Conservation (phyloP, 805 yeast species). For the Metschnikowia colocasiae region DNA sequence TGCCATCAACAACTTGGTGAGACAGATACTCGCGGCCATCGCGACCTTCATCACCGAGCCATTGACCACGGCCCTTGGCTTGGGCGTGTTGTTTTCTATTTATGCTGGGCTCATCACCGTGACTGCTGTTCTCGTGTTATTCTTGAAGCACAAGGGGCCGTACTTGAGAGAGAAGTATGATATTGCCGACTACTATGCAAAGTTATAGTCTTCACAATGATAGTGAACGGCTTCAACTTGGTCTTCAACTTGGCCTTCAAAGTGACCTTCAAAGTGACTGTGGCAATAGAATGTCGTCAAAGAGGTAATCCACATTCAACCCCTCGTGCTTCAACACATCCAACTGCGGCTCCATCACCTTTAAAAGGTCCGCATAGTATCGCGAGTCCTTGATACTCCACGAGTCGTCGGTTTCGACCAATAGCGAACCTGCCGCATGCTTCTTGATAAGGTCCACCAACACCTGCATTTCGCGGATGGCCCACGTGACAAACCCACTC, state of each 20-base stretch:
- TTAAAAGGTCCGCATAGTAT: conserved; percentile 52
- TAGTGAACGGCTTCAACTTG: too few species aligned
- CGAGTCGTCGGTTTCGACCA: conserved; percentile 10
- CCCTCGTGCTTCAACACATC: conserved; percentile 61
- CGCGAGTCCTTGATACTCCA: conserved; percentile 38
- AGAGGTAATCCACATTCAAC: conserved; percentile 67
- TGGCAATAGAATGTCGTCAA: conserved; percentile 47
- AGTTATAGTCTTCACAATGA: too few species aligned
- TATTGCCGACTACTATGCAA: conserved; percentile 53
- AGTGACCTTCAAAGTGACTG: too few species aligned
- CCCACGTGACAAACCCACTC: conserved; percentile 67
- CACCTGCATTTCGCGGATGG: conserved; percentile 56
- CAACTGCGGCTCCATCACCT: conserved; percentile 55
- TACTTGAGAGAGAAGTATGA: conserved; percentile 62
- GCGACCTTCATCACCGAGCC: conserved; percentile 79
- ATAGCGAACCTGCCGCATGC: conserved; percentile 61
- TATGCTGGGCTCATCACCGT: conserved; percentile 54
- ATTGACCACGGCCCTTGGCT: conserved; percentile 58
- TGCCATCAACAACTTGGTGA: conserved; percentile 71
- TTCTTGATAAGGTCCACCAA: conserved; percentile 60
- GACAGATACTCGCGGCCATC: conserved; percentile 70
- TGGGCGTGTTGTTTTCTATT: conserved; percentile 68
- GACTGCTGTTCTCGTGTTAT: conserved; percentile 38
- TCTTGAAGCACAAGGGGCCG: conserved; percentile 55
- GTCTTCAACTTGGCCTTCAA: too few species aligned